Base-by-base conservation (phyloP, 1,284 basidiomycete species). In the Sphagnurus paluster region DNA sequence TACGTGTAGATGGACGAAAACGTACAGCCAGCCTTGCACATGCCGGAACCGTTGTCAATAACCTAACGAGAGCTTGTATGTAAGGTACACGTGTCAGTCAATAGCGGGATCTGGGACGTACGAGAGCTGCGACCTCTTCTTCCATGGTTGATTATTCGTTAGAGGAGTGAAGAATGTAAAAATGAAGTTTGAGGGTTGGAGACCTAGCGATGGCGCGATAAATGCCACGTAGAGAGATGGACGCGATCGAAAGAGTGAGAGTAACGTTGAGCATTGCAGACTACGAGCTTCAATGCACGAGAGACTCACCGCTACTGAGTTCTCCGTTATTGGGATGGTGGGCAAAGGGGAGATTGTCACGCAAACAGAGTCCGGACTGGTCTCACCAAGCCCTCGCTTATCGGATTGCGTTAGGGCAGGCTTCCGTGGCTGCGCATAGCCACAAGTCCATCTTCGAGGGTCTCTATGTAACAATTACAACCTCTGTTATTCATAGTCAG, bases 21-120 rank as follows among this genome's bases (percentile, higher is more conserved):
- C 81, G 61, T 63, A 84, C 82, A 96, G 69, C 90, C 90, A 77
- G 90, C 90, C 76, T 93, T 93, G 82, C 89, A 92, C 89, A 92
- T 93, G 70, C 89, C 90, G 60, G 85, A 90, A 68, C 88, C 86
- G 70, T 90, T 90, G 75, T 90, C 87, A 69, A 90, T 86, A 69
- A 90, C 85, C 84, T 75, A 42, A 72, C 51, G 25, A 11, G 29
- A n/a, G 43, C 30, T 28, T 17, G 28, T n/a, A 20, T 39, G 21
- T 40, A 42, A 52, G 40, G 25, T 23, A 28, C 21, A 21, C 40
- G 25, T 24, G 40, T 24, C 20, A 28, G 23, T 13, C 36, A 25
- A 17, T 41, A 24, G 20, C 5, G 41, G 17, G 24, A n/a, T 17
- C 2, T n/a, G 30, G 23, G 8, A 68, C 72, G 43, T 55, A 76